phyloP scores from a whole-genome alignment of 352 stramenopile species.

The Phytopythium montanum region DNA sequence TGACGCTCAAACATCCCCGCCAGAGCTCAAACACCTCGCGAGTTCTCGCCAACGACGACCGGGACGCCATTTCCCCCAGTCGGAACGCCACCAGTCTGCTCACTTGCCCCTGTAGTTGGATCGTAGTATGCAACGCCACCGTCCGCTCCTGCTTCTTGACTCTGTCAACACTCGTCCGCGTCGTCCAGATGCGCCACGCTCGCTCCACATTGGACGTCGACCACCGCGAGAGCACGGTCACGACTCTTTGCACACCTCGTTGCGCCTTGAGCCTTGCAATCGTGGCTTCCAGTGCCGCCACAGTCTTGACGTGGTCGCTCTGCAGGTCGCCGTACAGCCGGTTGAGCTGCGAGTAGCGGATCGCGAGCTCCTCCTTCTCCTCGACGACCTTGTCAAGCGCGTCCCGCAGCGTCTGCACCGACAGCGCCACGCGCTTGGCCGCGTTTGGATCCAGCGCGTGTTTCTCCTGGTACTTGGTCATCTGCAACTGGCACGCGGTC shows the following conservation, averaged over 20 bases:
- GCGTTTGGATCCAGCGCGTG: slow-evolving; percentile 55
- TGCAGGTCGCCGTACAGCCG: slow-evolving; percentile 32
- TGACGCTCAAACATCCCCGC: slow-evolving; percentile 5
- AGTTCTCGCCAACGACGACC: neutral
- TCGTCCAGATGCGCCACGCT: slow-evolving; percentile 40
- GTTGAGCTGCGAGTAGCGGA: slow-evolving; percentile 35
- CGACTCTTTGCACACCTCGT: slow-evolving; percentile 16
- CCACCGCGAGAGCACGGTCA: slow-evolving; percentile 26
- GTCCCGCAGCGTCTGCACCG: slow-evolving; percentile 48
- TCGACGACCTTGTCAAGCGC: slow-evolving; percentile 49
- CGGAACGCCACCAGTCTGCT: neutral
- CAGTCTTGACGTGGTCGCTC: slow-evolving; percentile 16
- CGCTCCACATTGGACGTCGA: slow-evolving; percentile 22
- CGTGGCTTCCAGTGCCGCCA: slow-evolving; percentile 17
- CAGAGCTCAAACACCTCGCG: slow-evolving; percentile 14
- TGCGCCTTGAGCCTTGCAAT: slow-evolving; percentile 16
- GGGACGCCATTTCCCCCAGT: neutral
- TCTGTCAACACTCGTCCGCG: neutral
- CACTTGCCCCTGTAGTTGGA: neutral
- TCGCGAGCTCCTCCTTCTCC: slow-evolving; percentile 65
- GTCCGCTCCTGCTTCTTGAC: neutral
- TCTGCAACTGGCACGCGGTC: slow-evolving; percentile 27
- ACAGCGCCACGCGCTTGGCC: slow-evolving; percentile 41
- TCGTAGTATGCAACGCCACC: neutral
- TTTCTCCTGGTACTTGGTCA: slow-evolving; percentile 47